phyloP scores from a whole-genome alignment of 2,329 filamentous ascomycete species.

The Claviceps sp. region DNA sequence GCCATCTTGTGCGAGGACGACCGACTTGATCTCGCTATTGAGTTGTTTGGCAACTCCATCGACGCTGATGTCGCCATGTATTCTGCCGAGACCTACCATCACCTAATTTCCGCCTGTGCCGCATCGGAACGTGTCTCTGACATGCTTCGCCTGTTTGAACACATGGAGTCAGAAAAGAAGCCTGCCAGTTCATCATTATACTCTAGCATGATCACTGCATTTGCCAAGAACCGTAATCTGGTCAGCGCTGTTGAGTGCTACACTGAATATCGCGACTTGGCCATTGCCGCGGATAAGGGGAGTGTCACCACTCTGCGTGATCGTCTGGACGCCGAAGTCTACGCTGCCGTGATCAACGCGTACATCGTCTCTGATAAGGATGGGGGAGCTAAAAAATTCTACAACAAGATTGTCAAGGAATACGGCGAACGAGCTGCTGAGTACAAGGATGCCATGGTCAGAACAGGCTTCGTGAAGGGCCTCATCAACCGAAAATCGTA shows the following conservation, averaged over 20 bases:
- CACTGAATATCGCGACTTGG: conserved; percentile 81
- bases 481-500: conserved; percentile 59
- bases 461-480: conserved; percentile 65
- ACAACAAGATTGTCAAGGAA: conserved; percentile 59
- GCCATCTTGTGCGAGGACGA: conserved; percentile 80
- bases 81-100: conserved; percentile 70
- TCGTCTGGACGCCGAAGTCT: conserved; percentile 71
- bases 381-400: conserved; percentile 73
- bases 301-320: conserved; percentile 51
- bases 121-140: conserved; percentile 67
- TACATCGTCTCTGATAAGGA: conserved; percentile 73
- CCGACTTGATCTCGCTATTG: conserved; percentile 70
- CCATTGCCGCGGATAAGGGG: conserved; percentile 72
- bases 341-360: conserved; percentile 81
- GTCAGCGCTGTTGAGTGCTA: conserved; percentile 87
- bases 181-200: conserved; percentile 72
- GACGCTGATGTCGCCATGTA: conserved; percentile 50
- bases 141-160: conserved; percentile 81
- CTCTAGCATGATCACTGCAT: conserved; percentile 89
- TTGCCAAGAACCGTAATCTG: conserved; percentile 68
- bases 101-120: conserved; percentile 78
- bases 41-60: conserved; percentile 69
- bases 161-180: conserved; percentile 72
- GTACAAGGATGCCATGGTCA: conserved; percentile 59
- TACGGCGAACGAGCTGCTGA: conserved; percentile 44